Percentiles rank a stretch among this genome's conserved stretches.
phyloP scores from a whole-genome alignment of 176 grass and related monocot species.

The Oryza longistaminata region DNA sequence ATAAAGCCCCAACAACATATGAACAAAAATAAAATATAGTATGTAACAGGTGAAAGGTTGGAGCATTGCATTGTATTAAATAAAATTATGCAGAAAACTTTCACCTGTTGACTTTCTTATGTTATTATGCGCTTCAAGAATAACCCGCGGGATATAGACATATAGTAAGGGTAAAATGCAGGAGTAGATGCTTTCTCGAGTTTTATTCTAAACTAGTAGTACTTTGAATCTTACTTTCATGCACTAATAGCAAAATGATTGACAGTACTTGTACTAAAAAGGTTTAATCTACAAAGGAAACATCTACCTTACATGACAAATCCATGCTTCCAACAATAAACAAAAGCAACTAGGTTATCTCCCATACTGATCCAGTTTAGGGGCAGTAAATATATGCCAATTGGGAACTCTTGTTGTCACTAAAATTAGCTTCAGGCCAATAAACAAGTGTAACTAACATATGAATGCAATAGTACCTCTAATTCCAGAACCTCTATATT shows the following conservation, averaged over 20 bases:
- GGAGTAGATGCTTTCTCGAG: not conserved
- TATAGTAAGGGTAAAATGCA: not conserved
- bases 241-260: conserved; percentile 34
- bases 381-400: not conserved
- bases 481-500: not conserved
- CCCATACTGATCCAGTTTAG: not conserved
- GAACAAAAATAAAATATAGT: too few species aligned
- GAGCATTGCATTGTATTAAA: not conserved
- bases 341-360: not conserved
- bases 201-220: not conserved
- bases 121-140: not conserved
- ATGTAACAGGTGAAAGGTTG: not conserved
- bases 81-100: not conserved
- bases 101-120: not conserved
- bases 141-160: too few species aligned
- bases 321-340: conserved; percentile 9
- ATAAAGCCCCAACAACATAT: too few species aligned
- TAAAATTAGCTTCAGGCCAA: not conserved
- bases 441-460: not conserved
- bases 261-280: not conserved
- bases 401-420: not conserved
- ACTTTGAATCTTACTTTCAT: conserved; percentile 18
- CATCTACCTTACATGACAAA: conserved; percentile 44
- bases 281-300: conserved; percentile 14
- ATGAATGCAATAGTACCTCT: not conserved